Percentiles rank a stretch among this genome's conserved stretches.
phyloP scores from a whole-genome alignment of 106 monocot species.

The Apostasia shenzhenica region DNA sequence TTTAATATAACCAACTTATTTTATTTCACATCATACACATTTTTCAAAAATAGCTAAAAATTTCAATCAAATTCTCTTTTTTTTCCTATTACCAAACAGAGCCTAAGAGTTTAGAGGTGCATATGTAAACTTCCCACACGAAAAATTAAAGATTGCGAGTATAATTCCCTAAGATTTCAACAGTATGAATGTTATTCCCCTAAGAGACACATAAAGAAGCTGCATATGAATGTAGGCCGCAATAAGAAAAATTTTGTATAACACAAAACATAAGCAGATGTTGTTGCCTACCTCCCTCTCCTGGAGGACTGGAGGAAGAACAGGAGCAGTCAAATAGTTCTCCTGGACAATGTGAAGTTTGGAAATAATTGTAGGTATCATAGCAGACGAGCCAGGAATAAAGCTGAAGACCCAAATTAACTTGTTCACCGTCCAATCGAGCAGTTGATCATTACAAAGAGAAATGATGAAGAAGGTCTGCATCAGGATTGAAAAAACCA shows the following conservation, averaged over 20 bases:
- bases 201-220: background rate
- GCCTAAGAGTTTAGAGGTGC: too few species aligned
- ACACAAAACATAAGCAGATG: background rate
- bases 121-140: too few species aligned
- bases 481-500: constrained; percentile 8
- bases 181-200: too few species aligned
- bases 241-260: background rate
- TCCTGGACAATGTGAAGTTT: constrained; percentile 41
- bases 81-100: too few species aligned
- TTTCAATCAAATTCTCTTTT: too few species aligned
- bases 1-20: too few species aligned
- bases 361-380: constrained; percentile 29
- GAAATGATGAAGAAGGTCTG: constrained; percentile 61
- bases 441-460: constrained; percentile 62
- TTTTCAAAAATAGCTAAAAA: too few species aligned
- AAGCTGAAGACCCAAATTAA: constrained; percentile 42
- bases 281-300: constrained; percentile 25
- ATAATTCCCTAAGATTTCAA: too few species aligned
- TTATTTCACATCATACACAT: too few species aligned
- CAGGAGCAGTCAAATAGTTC: constrained; percentile 30
- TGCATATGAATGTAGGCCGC: background rate
- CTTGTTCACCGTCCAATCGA: constrained; percentile 50
- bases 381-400: constrained; percentile 39
- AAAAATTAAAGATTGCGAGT: too few species aligned
- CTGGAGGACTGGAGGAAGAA: constrained; percentile 8